Evolutionary conservation across 345 rosid genomes (phyloP), one percentile per base, ranked within the genome.

Genomic region (Excoecaria agallocha): DNA sequence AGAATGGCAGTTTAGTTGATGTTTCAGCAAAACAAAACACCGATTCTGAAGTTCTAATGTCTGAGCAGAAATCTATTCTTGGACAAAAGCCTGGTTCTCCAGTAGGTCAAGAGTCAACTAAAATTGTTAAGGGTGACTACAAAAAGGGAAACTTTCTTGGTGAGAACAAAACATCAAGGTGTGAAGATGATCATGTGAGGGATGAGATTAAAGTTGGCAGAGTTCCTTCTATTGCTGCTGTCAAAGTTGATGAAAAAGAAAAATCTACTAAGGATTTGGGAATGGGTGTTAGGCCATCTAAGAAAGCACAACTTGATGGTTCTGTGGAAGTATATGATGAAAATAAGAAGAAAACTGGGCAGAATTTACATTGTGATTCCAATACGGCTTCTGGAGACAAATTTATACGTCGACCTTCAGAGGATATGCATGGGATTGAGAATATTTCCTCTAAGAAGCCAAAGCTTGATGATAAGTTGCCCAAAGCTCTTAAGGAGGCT

Each of bases 291-390:
- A 83, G 89, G 83, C 86, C 87, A 57, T 74, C 15, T 61, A 90
- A 92, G 85, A 86, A 79, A 80, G 83, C 71, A 50, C 90, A 85
- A 81, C 74, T 85, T 72, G 87, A 84, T 71, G 66, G 76, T 71
- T 61, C 73, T 69, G 70, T 56, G 65, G 77, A 69, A 70, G 77
- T 69, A 51, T 51, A 38, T 37, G 77, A 71, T 74, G 83, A 78
- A 8, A 72, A 78, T 54, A 71, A 51, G 62, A 84, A 77, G 80
- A 82, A 76, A 69, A 68, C 13, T 55, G 39, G 20, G 68, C 83
- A 69, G 58, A 82, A 71, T 66, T 65, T 58, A 69, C 72, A 66
- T 51, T 39, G 6, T 73, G 84, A 66, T 70, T 77, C 63, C 69
- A 64, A 72, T 15, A 48, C 19, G 25, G 39, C 43, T 49, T 60